Evolutionary conservation across 2,329 filamentous ascomycete genomes (phyloP), one percentile per base, ranked within the genome.

Genomic region (Fusarium sarcochroum): DNA sequence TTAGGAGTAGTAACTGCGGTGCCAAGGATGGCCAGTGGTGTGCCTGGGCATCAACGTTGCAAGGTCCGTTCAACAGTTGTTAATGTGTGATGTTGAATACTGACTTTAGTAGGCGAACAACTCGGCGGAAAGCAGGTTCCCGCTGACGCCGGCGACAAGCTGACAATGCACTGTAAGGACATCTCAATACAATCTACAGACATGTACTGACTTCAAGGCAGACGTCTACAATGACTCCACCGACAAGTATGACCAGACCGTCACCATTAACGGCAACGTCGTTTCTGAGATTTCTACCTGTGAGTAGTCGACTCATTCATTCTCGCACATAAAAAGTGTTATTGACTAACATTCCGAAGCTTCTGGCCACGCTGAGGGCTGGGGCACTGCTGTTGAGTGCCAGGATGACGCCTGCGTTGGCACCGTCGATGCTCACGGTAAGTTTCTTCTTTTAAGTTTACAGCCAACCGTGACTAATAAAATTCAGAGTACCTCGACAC

Each of bases 371-470:
- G 66, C 66, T 1, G 47, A 69, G 38, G 66, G 64, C 4, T 68
- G 64, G 66, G 66, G 66, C 9, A 69, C 64, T 1, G 66, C 66
- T 2, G 66, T 69, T 17, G 66, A 69, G 53, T 69, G 66, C 9
- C 66, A 68, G 25, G 66, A 69, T n/a, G 48, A 44, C 40, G 66
- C 64, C 23, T 69, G 66, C 15, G 49, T 65, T 9, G 64, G 64
- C 9, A 58, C 56, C 2, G 49, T 53, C 4, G 55, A 17, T 6
- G 60, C 60, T 14, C 64, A 69, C 14, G 37, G 60, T 58, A 65
- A 40, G 64, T 44, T 11, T 30, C 5, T 8, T 17, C 4, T 10
- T 3, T 11, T 10, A 5, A 11, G 4, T 7, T n/a, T 7, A 4
- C 13, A 8, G 5, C 0, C 25, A 6, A 6, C 2, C 5, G 9